phyloP scores from a whole-genome alignment of 495 filamentous ascomycete genomes.

The Aspergillus avenaceus region DNA sequence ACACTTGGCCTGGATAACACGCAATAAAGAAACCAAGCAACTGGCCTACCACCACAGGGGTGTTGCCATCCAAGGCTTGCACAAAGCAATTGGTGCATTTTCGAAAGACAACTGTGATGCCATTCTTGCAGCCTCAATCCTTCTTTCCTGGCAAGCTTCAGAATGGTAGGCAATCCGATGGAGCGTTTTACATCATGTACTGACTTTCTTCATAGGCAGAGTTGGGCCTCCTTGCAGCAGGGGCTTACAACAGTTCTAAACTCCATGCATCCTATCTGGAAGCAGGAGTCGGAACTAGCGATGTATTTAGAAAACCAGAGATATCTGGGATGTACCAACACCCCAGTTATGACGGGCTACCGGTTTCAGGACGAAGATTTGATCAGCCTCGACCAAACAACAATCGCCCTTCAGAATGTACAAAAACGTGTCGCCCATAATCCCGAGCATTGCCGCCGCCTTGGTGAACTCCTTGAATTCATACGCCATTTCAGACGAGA shows the following conservation, averaged over 20 bases:
- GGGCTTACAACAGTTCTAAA: constrained; percentile 86
- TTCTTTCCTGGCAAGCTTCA: constrained; percentile 93
- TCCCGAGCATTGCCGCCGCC: constrained; percentile 66
- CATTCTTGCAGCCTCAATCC: constrained; percentile 83
- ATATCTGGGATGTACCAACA: constrained; percentile 50
- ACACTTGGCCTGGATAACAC: constrained; percentile 82
- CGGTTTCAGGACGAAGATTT: constrained; percentile 57
- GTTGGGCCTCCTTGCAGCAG: constrained; percentile 88
- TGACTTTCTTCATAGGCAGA: constrained; percentile 60
- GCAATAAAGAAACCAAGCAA: constrained; percentile 75
- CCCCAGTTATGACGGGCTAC: constrained; percentile 45
- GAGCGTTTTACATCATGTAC: constrained; percentile 23
- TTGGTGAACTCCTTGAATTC: constrained; percentile 77
- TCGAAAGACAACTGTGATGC: constrained; percentile 86
- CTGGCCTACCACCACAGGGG: constrained; percentile 84
- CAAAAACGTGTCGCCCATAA: constrained; percentile 68
- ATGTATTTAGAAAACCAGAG: constrained; percentile 71
- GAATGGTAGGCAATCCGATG: constrained; percentile 73
- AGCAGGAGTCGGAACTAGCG: constrained; percentile 78
- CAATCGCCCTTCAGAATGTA: constrained; percentile 56
- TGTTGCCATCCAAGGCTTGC: constrained; percentile 79
- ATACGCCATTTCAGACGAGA: constrained; percentile 73
- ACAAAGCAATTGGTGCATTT: constrained; percentile 80
- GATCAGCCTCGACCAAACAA: constrained; percentile 55
- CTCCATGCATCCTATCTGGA: constrained; percentile 85